A percentile compares a stretch with the other conserved stretches of the same genome.
Conservation (phyloP, 75 land plant species). For the Cryptomeria japonica region DNA sequence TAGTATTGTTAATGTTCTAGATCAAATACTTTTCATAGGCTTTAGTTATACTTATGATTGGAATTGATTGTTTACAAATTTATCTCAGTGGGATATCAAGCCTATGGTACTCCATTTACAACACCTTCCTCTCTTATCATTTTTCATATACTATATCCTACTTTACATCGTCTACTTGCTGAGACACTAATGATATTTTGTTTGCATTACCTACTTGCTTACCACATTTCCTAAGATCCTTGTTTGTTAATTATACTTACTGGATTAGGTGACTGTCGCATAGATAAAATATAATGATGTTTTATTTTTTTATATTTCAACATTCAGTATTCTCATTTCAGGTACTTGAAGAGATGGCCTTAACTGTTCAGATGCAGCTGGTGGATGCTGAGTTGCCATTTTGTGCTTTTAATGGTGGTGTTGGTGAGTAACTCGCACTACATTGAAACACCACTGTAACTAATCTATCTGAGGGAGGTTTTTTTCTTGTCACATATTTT, state of each 20-base stretch:
- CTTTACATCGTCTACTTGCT: not conserved
- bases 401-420: slow-evolving; percentile 60
- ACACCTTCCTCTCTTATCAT: not conserved
- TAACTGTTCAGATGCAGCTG: slow-evolving; percentile 53
- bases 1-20: not conserved
- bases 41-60: not conserved
- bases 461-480: not conserved
- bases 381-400: slow-evolving; percentile 50
- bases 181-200: not conserved
- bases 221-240: not conserved
- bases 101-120: slow-evolving; percentile 4
- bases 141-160: not conserved
- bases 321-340: slow-evolving; percentile 3
- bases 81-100: not conserved
- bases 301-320: not conserved
- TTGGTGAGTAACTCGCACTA: slow-evolving; percentile 20
- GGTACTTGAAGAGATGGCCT: slow-evolving; percentile 53
- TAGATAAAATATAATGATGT: not conserved
- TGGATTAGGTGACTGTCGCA: not conserved
- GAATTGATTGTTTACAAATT: not conserved
- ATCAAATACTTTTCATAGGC: not conserved
- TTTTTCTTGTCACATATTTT: slow-evolving; percentile 1
- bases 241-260: not conserved
- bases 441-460: not conserved
- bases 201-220: not conserved